These are phyloP conservation scores for Pseudomassariella vexata DNA, from an alignment of 2,329 filamentous ascomycete genomes.

Conservation along the genomic window DNA sequence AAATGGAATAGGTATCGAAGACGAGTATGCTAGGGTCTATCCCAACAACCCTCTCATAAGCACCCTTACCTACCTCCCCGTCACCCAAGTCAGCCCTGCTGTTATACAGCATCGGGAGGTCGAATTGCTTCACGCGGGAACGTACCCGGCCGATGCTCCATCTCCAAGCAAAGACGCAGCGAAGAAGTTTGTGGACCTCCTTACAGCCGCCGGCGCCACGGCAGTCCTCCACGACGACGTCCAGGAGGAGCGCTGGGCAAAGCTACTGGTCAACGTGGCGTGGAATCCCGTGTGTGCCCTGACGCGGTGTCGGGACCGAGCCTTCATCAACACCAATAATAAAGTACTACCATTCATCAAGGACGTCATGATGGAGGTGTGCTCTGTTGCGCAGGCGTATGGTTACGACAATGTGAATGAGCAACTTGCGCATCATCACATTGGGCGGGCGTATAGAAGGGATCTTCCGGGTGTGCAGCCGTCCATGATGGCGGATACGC, in stretches of 20 bases:
- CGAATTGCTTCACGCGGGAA: constrained; percentile 43
- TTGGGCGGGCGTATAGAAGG: constrained; percentile 13
- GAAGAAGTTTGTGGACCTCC: constrained; percentile 31
- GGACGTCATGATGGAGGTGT: constrained; percentile 28
- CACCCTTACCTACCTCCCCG: constrained; percentile 46
- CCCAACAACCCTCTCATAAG: constrained; percentile 45
- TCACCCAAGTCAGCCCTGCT: constrained; percentile 41
- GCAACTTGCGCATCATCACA: constrained; percentile 21
- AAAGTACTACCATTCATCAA: constrained; percentile 18
- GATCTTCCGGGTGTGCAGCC: constrained; percentile 20
- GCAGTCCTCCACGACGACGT: constrained; percentile 39
- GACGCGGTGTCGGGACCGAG: constrained; percentile 37
- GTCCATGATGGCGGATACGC: constrained; percentile 26
- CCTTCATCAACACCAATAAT: constrained; percentile 29
- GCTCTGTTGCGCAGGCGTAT: constrained; percentile 23
- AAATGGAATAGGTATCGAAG: constrained; percentile 52
- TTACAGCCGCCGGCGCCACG: constrained; percentile 35
- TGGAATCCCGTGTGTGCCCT: constrained; percentile 54
- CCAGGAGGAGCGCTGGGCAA: constrained; percentile 47
- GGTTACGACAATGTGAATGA: constrained; percentile 23
- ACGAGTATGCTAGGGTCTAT: constrained; percentile 37
- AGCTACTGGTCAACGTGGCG: constrained; percentile 47
- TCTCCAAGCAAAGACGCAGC: constrained; percentile 22
- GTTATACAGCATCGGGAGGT: constrained; percentile 38
- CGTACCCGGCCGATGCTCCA: constrained; percentile 32